These are phyloP conservation scores for Oxytropis ochrocephala DNA, from an alignment of 306 rosid genomes.

Conservation along the genomic window DNA sequence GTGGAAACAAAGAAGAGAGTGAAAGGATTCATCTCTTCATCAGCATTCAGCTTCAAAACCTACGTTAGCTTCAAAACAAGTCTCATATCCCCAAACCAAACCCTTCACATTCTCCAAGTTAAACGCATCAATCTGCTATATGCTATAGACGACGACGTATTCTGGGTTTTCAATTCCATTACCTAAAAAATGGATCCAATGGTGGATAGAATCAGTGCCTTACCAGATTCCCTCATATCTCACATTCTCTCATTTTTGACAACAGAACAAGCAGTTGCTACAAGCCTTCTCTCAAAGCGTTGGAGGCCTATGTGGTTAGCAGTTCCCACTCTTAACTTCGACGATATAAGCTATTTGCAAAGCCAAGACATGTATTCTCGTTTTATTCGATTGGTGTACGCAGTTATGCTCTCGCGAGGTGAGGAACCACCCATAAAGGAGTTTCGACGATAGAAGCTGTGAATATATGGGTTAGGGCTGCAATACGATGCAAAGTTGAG, in stretches of 20 bases:
- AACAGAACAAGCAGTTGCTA: not conserved
- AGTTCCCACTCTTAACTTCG: not conserved
- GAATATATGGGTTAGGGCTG: too few species aligned
- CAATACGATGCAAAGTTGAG: not conserved
- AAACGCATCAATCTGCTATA: too few species aligned
- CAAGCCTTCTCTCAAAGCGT: constrained; percentile 13
- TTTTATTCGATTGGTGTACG: not conserved
- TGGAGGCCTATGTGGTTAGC: not conserved
- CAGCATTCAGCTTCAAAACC: too few species aligned
- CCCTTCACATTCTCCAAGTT: too few species aligned
- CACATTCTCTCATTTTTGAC: not conserved
- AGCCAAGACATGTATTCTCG: too few species aligned
- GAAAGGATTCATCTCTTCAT: too few species aligned
- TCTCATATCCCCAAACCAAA: too few species aligned
- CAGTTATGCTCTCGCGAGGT: not conserved
- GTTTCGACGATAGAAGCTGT: not conserved
- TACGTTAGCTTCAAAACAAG: too few species aligned
- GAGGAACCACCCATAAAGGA: not conserved
- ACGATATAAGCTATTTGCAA: not conserved
- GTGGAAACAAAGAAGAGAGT: too few species aligned
- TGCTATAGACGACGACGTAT: too few species aligned
- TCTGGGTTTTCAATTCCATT: too few species aligned
- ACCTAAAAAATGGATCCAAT: too few species aligned
- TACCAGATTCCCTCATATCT: not conserved
- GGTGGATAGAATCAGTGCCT: constrained; percentile 3